These are phyloP conservation scores for Suillus discolor DNA, from an alignment of 768 basidiomycete species.

Conservation along the genomic window DNA sequence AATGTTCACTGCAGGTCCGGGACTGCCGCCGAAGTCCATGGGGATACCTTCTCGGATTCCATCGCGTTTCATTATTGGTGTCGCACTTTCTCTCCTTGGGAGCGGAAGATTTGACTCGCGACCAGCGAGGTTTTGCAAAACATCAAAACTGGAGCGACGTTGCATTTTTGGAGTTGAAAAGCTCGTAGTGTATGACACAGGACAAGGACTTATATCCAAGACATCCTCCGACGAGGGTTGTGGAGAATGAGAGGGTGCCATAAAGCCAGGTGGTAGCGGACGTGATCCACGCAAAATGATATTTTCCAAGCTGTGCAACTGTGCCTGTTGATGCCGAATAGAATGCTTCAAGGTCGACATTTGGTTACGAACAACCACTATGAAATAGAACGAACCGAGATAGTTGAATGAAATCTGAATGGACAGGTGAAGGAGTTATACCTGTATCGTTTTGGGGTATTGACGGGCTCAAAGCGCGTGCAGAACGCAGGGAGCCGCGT, in stretches of 20 bases:
- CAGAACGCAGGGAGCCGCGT: conserved; percentile 47
- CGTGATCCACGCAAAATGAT: conserved; percentile 68
- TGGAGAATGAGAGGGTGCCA: conserved; percentile 41
- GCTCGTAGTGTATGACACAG: conserved; percentile 33
- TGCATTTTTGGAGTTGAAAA: conserved; percentile 49
- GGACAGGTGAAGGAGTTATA: conserved; percentile 37
- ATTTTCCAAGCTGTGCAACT: conserved; percentile 70
- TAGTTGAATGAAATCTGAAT: conserved; percentile 23
- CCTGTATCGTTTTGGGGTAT: conserved; percentile 67
- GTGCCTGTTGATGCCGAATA: conserved; percentile 84
- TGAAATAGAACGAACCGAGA: conserved; percentile 29
- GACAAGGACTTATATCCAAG: conserved; percentile 33
- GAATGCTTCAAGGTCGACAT: conserved; percentile 81
- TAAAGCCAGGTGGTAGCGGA: conserved; percentile 47
- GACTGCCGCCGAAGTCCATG: conserved; percentile 47
- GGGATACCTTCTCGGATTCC: conserved; percentile 79
- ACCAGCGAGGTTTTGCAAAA: conserved; percentile 69
- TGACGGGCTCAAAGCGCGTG: conserved; percentile 56
- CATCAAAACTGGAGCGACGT: conserved; percentile 72
- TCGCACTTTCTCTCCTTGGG: conserved; percentile 54
- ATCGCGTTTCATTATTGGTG: conserved; percentile 44
- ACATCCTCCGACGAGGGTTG: conserved; percentile 37
- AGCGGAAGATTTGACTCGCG: conserved; percentile 77
- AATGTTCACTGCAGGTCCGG: conserved; percentile 39
- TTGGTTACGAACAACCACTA: conserved; percentile 77